Base-by-base conservation (phyloP, 2,329 filamentous ascomycete species). In the Hypoxylon sp. region DNA sequence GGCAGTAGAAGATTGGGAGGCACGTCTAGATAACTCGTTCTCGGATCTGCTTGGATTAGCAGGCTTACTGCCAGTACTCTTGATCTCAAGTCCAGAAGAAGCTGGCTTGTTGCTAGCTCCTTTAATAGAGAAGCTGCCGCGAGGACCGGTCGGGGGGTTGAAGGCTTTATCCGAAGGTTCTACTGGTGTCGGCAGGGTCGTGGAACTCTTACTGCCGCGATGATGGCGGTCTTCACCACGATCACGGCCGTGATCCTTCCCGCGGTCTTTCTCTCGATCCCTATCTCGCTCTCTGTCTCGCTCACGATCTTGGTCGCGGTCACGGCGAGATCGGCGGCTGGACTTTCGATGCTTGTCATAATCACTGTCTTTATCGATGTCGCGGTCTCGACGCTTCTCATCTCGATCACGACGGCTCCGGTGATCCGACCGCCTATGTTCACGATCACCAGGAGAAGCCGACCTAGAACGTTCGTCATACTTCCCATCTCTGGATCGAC, bases 391-490 rank as follows among this genome's bases (percentile, higher is more conserved):
- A 37, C 73, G 70, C 59, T 74, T 75, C 48, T 76, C 79, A 53
- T 74, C 73, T 11, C 80, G 80, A 67, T 85, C 80, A 26, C 83
- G 83, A 53, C 74, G 75, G 55, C 75, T 88, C 83, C 39, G 85
- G 80, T 67, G 84, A 78, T 73, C 83, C 79, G 59, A 85, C 81
- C 75, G 79, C 78, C 74, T 82, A 83, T 81, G 80, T 22, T 84
- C 82, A 59, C 78, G 82, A 73, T 80, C 81, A 73, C 88, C 87
- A 1, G 86, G 87, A 2, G 92, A 93, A 4, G 85, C 84, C 4
- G 91, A 93, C 63, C 91, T 85, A 0, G 90, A 89, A 55, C 86
- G 85, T 52, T 89, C 86, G 11, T 82, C 81, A 71, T 84, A 75
- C 70, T 83, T 82, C 52, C 83, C 80, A 70, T 79, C 79, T 67